Conservation (phyloP, 345 rosid genomes). For the Populus ilicifolia region DNA sequence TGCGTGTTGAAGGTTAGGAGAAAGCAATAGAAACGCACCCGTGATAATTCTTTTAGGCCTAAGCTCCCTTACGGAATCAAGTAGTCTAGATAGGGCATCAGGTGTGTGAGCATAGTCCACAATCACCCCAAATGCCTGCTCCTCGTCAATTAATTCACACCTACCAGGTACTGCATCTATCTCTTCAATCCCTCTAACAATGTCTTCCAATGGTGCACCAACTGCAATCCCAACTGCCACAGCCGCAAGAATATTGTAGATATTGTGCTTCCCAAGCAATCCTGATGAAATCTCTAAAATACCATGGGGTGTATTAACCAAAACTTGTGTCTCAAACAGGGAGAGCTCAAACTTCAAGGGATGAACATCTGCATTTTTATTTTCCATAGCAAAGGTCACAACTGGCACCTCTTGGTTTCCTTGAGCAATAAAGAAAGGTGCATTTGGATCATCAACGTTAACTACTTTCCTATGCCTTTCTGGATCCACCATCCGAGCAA, state of each 20-base stretch:
- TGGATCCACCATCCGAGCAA: constrained; percentile 83
- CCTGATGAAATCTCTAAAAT: constrained; percentile 89
- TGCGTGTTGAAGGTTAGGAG: neutral
- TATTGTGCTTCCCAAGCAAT: constrained; percentile 77
- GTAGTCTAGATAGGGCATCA: constrained; percentile 74
- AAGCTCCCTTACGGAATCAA: constrained; percentile 87
- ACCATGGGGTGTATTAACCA: constrained; percentile 86
- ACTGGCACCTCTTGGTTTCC: constrained; percentile 79
- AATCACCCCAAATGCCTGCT: constrained; percentile 89
- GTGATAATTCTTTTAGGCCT: constrained; percentile 77
- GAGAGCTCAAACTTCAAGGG: constrained; percentile 86
- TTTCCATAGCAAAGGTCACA: constrained; percentile 83
- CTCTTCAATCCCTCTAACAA: constrained; percentile 93
- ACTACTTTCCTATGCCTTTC: constrained; percentile 89
- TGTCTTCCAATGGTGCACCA: constrained; percentile 88
- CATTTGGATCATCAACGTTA: constrained; percentile 81
- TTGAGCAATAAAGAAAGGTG: constrained; percentile 59
- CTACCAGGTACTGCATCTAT: constrained; percentile 93
- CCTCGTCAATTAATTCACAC: constrained; percentile 90
- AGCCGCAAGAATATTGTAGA: constrained; percentile 86
- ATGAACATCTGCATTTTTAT: constrained; percentile 80
- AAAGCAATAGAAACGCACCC: constrained; percentile 43
- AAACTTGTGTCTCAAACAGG: constrained; percentile 82
- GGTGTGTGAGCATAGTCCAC: constrained; percentile 86
- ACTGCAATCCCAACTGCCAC: constrained; percentile 95